phyloP scores from a whole-genome alignment of 805 yeast species.

The Cyberlindnera amylophila region DNA sequence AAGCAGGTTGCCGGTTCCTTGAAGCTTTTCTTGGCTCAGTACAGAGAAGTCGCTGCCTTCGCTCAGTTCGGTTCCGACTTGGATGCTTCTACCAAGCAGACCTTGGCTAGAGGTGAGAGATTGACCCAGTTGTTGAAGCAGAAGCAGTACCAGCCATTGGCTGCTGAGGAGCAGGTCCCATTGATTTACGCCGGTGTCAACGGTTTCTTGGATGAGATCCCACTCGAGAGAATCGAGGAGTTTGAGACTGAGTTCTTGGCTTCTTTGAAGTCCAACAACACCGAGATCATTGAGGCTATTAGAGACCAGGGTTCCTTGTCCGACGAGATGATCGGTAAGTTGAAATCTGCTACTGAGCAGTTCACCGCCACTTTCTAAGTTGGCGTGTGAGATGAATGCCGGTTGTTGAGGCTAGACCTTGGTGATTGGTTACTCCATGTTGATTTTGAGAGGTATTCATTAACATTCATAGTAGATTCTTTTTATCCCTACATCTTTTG shows the following conservation, averaged over 20 bases:
- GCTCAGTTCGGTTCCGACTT: constrained; percentile 99
- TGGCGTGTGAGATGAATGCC: constrained; percentile 1
- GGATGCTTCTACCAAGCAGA: constrained; percentile 99
- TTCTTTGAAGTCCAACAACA: constrained; percentile 86
- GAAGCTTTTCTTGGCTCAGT: constrained; percentile 99
- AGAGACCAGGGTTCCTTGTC: constrained; percentile 87
- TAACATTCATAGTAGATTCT: constrained; percentile 23
- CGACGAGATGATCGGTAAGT: constrained; percentile 78
- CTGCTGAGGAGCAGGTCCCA: constrained; percentile 99
- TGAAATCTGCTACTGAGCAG: constrained; percentile 88
- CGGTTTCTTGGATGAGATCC: constrained; percentile 92
- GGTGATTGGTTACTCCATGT: constrained; percentile 4
- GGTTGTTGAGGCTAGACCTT: constrained; percentile 10
- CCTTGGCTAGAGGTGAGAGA: constrained; percentile 99
- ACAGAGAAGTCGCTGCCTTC: constrained; percentile 99
- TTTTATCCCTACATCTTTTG: constrained; percentile 18
- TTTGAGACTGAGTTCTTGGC: constrained; percentile 92
- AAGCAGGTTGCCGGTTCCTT: constrained; percentile 99
- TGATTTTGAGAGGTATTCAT: constrained; percentile 15
- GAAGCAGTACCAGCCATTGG: constrained; percentile 93
- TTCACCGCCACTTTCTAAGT: constrained; percentile 84
- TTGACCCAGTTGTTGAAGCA: constrained; percentile 98
- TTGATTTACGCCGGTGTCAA: constrained; percentile 99
- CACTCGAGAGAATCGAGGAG: constrained; percentile 81
- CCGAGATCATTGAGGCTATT: constrained; percentile 79